phyloP scores from a whole-genome alignment of 192 early-diverging fungal species.

The Phlyctochytrium arcticum region DNA sequence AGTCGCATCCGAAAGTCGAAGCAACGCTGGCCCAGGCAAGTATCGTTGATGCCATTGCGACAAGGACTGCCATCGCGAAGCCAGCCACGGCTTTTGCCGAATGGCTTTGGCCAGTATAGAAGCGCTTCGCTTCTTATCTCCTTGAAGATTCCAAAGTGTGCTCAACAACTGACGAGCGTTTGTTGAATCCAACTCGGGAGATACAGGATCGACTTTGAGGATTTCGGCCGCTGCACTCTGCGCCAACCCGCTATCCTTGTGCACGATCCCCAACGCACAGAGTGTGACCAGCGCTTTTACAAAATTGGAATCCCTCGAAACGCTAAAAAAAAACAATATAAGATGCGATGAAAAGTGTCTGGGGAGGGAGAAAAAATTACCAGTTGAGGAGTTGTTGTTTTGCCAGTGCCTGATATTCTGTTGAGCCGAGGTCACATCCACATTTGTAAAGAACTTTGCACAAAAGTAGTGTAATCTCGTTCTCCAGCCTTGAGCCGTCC shows the following conservation, averaged over 20 bases:
- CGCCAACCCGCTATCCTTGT: conserved; percentile 58
- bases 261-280: conserved; percentile 64
- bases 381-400: conserved; percentile 74
- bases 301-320: conserved; percentile 50
- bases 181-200: conserved; percentile 2
- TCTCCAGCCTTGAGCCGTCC: conserved; percentile 45
- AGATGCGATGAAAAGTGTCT: neutral
- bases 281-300: conserved; percentile 64
- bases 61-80: too few relatives aligned
- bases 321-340: conserved; percentile 28
- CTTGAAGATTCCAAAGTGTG: conserved; percentile 30
- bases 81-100: neutral
- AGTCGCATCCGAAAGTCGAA: too few relatives aligned
- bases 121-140: too few relatives aligned
- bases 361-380: conserved; percentile 24
- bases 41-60: too few relatives aligned
- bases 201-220: conserved; percentile 42
- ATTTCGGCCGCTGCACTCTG: conserved; percentile 63
- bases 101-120: neutral
- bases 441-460: conserved; percentile 88
- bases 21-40: too few relatives aligned
- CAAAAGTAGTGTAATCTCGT: conserved; percentile 68
- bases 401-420: conserved; percentile 70
- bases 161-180: conserved; percentile 28
- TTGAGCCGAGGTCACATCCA: conserved; percentile 74